phyloP scores from a whole-genome alignment of 2,329 filamentous ascomycete genomes.

The Diplodia seriata region DNA sequence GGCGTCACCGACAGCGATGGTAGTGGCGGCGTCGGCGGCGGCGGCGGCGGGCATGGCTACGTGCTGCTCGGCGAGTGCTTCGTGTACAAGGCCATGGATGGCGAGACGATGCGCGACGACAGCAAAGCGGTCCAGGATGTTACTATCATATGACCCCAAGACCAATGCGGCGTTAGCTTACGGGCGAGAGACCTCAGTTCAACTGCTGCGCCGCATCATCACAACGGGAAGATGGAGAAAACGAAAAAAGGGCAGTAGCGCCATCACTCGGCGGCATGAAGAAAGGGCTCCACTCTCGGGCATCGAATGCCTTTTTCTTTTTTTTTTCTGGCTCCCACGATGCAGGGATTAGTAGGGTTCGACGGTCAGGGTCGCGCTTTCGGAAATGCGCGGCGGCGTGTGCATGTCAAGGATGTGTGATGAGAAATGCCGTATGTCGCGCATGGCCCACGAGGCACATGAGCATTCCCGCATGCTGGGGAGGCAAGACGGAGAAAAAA shows the following conservation, averaged over 20 bases:
- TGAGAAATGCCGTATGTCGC: constrained; percentile 16
- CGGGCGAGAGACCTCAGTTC: constrained; percentile 3
- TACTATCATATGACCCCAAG: constrained; percentile 27
- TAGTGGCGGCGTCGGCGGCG: not conserved
- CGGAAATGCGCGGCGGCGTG: constrained; percentile 22
- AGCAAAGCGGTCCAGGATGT: constrained; percentile 26
- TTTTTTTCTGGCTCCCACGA: not conserved
- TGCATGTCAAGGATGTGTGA: not conserved
- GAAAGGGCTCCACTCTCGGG: constrained; percentile 2
- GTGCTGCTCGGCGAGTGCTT: constrained; percentile 32
- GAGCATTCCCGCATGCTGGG: constrained; percentile 21
- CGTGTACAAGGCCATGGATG: constrained; percentile 32
- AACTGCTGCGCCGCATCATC: constrained; percentile 11
- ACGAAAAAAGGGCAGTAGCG: not conserved
- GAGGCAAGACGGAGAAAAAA: constrained; percentile 7
- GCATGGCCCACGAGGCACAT: constrained; percentile 25
- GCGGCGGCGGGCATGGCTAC: constrained; percentile 3
- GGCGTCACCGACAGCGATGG: not conserved
- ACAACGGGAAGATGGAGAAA: not conserved
- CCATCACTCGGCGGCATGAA: constrained; percentile 1
- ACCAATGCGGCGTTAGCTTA: not conserved
- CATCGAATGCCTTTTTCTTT: not conserved
- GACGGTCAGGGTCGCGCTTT: constrained; percentile 1
- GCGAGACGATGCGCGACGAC: constrained; percentile 28
- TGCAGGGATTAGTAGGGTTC: constrained; percentile 1